phyloP scores from a whole-genome alignment of 1,284 basidiomycete species.

The Golubevia sp. region DNA sequence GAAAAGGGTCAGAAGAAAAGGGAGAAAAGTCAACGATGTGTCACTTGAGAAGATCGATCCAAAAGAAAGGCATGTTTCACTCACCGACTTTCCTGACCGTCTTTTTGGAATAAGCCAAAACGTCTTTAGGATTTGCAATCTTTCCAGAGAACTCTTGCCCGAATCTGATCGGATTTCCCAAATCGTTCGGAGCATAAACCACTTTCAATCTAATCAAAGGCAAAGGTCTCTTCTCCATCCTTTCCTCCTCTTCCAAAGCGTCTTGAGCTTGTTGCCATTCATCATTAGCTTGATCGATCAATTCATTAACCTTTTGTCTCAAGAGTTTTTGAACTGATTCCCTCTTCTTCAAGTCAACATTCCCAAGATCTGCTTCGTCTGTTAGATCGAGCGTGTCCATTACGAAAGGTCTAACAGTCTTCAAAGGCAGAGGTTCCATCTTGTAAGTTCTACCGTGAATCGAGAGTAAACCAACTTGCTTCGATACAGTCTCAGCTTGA shows the following conservation, averaged over 20 bases:
- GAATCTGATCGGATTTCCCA: slow-evolving; percentile 85
- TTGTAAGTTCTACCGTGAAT: slow-evolving; percentile 85
- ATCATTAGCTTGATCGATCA: slow-evolving; percentile 76
- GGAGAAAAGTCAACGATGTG: neutral
- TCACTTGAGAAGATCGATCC: neutral
- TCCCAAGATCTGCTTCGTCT: slow-evolving; percentile 74
- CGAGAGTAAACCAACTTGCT: slow-evolving; percentile 80
- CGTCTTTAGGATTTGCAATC: slow-evolving; percentile 91
- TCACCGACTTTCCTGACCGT: slow-evolving; percentile 59
- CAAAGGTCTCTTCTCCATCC: slow-evolving; percentile 68
- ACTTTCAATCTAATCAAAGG: slow-evolving; percentile 84
- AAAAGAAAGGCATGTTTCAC: neutral
- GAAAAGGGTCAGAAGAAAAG: neutral
- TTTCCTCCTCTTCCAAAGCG: slow-evolving; percentile 60
- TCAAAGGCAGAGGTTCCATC: slow-evolving; percentile 80
- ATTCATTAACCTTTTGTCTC: slow-evolving; percentile 69
- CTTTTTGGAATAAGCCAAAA: slow-evolving; percentile 85
- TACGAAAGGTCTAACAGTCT: slow-evolving; percentile 93
- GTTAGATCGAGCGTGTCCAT: slow-evolving; percentile 78
- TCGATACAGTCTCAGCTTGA: neutral
- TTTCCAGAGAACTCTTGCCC: slow-evolving; percentile 90
- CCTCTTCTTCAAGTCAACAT: slow-evolving; percentile 76
- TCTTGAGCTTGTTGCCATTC: slow-evolving; percentile 80
- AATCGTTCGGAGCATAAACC: slow-evolving; percentile 41
- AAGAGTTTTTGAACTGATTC: slow-evolving; percentile 80